These are phyloP conservation scores for Penicillium paradoxum DNA, from an alignment of 495 filamentous ascomycete species.

Conservation along the genomic window DNA sequence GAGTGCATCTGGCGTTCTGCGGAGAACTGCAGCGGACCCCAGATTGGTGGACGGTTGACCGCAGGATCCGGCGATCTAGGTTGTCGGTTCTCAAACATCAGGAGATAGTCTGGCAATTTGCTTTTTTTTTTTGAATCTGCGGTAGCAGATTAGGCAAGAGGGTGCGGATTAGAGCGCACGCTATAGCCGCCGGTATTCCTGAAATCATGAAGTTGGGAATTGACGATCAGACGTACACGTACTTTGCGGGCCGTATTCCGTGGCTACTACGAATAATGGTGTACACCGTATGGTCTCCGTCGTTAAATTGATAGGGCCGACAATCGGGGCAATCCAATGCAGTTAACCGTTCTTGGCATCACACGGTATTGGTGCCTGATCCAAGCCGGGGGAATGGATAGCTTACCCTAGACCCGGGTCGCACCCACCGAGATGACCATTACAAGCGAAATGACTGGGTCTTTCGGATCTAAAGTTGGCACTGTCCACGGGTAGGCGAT, in stretches of 20 bases:
- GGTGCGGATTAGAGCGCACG: neutral
- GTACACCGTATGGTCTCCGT: no score
- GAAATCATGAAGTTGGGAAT: neutral
- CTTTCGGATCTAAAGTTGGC: neutral
- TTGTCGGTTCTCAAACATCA: neutral
- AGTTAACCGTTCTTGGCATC: conserved; percentile 10
- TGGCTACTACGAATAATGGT: neutral
- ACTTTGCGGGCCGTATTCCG: no score
- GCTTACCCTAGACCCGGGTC: neutral
- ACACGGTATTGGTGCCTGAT: conserved; percentile 6
- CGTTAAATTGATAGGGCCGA: no score
- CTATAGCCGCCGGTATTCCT: neutral
- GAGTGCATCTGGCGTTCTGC: neutral
- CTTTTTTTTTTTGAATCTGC: neutral
- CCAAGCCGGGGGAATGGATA: neutral
- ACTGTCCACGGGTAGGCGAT: no score
- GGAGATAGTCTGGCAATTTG: neutral
- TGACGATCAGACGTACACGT: neutral
- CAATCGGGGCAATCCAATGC: conserved; percentile 11
- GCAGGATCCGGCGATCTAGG: neutral
- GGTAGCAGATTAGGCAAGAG: no score
- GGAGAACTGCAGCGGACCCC: neutral
- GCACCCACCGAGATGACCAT: neutral
- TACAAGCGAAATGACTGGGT: neutral
- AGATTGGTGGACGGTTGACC: neutral